A percentile compares a stretch with the other conserved stretches of the same genome.
Conservation (phyloP, 2,329 filamentous ascomycete species). For the Cryphonectria parasitica region DNA sequence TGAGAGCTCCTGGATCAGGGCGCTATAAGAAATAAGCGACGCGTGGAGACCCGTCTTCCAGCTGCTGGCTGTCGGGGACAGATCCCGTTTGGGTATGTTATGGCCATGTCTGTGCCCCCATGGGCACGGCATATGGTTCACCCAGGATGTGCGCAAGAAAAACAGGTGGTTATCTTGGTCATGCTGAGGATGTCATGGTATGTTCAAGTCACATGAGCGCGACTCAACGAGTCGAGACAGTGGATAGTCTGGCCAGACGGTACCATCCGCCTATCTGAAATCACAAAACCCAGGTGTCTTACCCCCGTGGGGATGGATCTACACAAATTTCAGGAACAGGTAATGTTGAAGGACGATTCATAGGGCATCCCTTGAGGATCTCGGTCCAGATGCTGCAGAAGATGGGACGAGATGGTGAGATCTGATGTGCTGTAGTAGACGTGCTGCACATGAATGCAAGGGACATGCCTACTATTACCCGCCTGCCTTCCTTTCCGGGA, state of each 20-base stretch:
- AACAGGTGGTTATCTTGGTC: not conserved
- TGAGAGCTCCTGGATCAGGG: not conserved
- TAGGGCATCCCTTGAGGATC: not conserved
- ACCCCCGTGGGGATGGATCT: slow-evolving; percentile 4
- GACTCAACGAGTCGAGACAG: not conserved
- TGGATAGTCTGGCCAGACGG: not conserved
- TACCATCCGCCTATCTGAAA: not conserved
- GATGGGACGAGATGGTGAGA: not conserved
- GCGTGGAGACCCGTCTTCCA: not conserved
- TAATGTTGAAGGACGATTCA: not conserved
- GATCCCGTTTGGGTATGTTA: not conserved
- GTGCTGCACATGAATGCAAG: not conserved
- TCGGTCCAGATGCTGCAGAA: slow-evolving; percentile 1
- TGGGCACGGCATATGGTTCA: not conserved
- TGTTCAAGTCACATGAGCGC: not conserved
- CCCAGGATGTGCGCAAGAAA: not conserved
- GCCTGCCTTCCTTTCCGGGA: not conserved
- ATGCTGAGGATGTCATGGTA: not conserved
- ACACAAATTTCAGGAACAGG: slow-evolving; percentile 2
- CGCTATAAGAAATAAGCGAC: not conserved
- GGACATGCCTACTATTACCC: not conserved
- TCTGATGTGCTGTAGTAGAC: slow-evolving; percentile 5
- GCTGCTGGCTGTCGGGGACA: not conserved
- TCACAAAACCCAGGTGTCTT: not conserved
- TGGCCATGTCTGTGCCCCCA: not conserved